Base-by-base conservation (phyloP, 192 early-diverging fungal genomes). In the Backusella macrospora region DNA sequence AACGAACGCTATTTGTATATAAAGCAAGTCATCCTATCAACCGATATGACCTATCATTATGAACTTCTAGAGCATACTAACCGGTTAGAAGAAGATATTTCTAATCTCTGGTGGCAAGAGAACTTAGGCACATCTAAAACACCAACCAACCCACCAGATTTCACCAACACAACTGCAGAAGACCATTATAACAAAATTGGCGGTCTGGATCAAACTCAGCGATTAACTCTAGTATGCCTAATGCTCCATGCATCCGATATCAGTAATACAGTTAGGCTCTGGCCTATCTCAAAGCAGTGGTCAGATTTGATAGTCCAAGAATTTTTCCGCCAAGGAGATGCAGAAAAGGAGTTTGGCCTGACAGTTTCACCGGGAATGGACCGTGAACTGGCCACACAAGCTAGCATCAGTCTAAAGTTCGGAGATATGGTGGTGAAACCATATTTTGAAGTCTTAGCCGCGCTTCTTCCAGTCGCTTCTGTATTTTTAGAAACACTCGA, bases 361-460 rank as follows among this genome's bases (percentile, higher is more conserved):
- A 92, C 94, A 0, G 82, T 95, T 4, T 92, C 92, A 4, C 95
- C 95, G 13, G 92, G 90, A 76, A 96, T 95, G 94, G 95, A 95
- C 79, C 86, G 92, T n/a, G 78, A 86, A 10, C 80, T 81, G 23
- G 78, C 85, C 39, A 81, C 87, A 23, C 93, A 93, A 68, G 85
- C 85, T 48, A 86, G 91, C 68, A 93, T 96, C 45, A 88, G 86
- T 44, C 74, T 96, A 5, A 90, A 89, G 14, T 96, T 96, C 78
- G 86, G 89, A 59, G 88, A 92, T 65, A 90, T 90, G 66, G 89
- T 97, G 15, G 91, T 91, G 1, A 86, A 86, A 40, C 95, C 95
- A 6, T 95, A 93, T 68, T 96, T 92, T 79, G 88, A 92, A 64
- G 86, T 82, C 69, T 84, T 95, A 15, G 89, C 87, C 4, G 7